Evolutionary conservation across 208 protist genomes (phyloP).

Genomic region (Endotrypanum monterogeii): DNA sequence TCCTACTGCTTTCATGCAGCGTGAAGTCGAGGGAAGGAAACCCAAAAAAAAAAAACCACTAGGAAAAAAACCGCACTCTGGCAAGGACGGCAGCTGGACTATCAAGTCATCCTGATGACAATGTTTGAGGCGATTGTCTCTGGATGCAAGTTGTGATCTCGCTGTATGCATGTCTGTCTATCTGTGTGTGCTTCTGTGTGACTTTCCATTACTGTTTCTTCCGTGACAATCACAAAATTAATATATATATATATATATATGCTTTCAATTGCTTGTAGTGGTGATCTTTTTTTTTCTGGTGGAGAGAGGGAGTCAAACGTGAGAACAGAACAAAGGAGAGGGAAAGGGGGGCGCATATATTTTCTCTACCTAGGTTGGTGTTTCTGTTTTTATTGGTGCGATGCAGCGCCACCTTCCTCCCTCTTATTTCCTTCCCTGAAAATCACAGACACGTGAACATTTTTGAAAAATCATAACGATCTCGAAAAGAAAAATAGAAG

Average conservation of each 20-base stretch:
- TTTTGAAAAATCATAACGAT: too few species aligned
- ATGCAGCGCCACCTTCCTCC: neutral
- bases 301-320: too few species aligned
- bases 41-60: too few species aligned
- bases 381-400: neutral
- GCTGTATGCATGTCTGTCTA: neutral
- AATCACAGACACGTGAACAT: too few species aligned
- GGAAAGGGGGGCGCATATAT: neutral
- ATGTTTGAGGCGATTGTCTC: too few species aligned
- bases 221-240: slow-evolving; percentile 2
- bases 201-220: neutral
- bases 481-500: too few species aligned
- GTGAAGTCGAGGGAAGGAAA: neutral
- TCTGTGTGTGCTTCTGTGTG: neutral
- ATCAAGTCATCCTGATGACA: too few species aligned
- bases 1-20: neutral
- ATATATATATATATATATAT: slow-evolving; percentile 10
- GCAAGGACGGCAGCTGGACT: too few species aligned
- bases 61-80: slow-evolving; percentile 10
- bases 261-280: too few species aligned
- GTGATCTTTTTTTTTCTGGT: too few species aligned
- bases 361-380: neutral
- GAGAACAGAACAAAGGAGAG: too few species aligned
- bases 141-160: neutral
- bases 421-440: too few species aligned